phyloP scores from a whole-genome alignment of 768 basidiomycete genomes.

The Cyclocybe cylindracea region DNA sequence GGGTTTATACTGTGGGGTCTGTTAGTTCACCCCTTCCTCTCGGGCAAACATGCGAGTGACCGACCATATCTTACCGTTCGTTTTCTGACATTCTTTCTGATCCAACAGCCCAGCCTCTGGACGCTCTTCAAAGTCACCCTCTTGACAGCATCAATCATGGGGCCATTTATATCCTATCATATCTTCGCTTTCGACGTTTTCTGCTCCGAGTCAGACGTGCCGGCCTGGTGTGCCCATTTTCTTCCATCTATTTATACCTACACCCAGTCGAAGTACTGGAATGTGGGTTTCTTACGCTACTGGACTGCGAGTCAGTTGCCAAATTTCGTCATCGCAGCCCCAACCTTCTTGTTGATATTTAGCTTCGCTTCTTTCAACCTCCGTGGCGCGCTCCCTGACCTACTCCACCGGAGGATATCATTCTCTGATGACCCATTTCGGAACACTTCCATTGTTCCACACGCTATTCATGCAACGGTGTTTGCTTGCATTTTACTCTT shows the following conservation, averaged over 20 bases:
- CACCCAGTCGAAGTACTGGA: slow-evolving; percentile 87
- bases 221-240: slow-evolving; percentile 62
- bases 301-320: slow-evolving; percentile 85
- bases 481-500: slow-evolving; percentile 69
- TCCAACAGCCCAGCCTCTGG: slow-evolving; percentile 32
- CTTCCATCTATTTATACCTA: slow-evolving; percentile 79
- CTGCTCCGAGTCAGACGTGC: slow-evolving; percentile 42
- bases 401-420: not conserved
- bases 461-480: slow-evolving; percentile 72
- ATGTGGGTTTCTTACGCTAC: slow-evolving; percentile 81
- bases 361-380: slow-evolving; percentile 40
- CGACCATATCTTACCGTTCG: slow-evolving; percentile 1
- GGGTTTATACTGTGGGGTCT: slow-evolving; percentile 81
- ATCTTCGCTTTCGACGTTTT: slow-evolving; percentile 63
- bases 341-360: slow-evolving; percentile 59
- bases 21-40: slow-evolving; percentile 53
- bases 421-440: not conserved
- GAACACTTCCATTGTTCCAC: slow-evolving; percentile 51
- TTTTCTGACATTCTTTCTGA: slow-evolving; percentile 1
- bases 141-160: slow-evolving; percentile 47
- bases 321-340: slow-evolving; percentile 81
- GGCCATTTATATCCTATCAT: slow-evolving; percentile 78
- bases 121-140: slow-evolving; percentile 36
- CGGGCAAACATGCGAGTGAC: slow-evolving; percentile 31
- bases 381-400: slow-evolving; percentile 7